These are phyloP conservation scores for Globisporangium yorkense DNA, from an alignment of 352 stramenopile genomes.

Conservation along the genomic window DNA sequence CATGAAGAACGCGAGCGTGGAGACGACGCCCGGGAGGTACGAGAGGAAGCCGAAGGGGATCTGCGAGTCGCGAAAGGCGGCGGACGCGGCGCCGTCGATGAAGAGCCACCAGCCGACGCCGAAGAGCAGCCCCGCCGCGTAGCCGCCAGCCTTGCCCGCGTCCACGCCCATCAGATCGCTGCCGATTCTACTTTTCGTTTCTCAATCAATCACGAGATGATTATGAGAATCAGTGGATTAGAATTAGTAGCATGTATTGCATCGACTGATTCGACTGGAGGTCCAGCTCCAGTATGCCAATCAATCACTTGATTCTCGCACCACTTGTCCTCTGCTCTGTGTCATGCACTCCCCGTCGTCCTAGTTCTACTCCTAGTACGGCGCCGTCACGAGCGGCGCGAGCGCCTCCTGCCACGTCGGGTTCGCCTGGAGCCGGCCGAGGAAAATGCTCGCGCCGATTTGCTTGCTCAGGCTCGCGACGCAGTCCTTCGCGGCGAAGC, in stretches of 20 bases:
- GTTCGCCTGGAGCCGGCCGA: conserved; percentile 71
- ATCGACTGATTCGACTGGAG: background rate
- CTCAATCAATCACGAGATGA: background rate
- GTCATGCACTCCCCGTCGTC: background rate
- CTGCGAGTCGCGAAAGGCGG: conserved; percentile 33
- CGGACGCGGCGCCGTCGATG: conserved; percentile 41
- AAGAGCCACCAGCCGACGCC: conserved; percentile 58
- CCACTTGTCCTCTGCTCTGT: too few relatives aligned
- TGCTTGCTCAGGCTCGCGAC: conserved; percentile 68
- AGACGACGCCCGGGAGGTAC: conserved; percentile 48
- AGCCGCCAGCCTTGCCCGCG: conserved; percentile 36
- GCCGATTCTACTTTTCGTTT: background rate
- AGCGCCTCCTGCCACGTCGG: conserved; percentile 49
- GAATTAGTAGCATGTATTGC: background rate
- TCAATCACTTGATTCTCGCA: background rate
- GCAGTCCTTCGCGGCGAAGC: conserved; percentile 70
- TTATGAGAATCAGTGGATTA: background rate
- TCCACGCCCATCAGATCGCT: conserved; percentile 17
- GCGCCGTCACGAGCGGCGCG: conserved; percentile 23
- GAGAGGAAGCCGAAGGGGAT: conserved; percentile 60
- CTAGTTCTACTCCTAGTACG: background rate
- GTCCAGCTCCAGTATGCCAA: too few relatives aligned
- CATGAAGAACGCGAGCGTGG: conserved; percentile 55
- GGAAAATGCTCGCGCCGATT: conserved; percentile 81
- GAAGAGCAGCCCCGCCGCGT: conserved; percentile 41